Percentiles rank a stretch among this genome's conserved stretches.
Conservation (phyloP, 2,329 filamentous ascomycete species). For the Xylariaceae sp. region DNA sequence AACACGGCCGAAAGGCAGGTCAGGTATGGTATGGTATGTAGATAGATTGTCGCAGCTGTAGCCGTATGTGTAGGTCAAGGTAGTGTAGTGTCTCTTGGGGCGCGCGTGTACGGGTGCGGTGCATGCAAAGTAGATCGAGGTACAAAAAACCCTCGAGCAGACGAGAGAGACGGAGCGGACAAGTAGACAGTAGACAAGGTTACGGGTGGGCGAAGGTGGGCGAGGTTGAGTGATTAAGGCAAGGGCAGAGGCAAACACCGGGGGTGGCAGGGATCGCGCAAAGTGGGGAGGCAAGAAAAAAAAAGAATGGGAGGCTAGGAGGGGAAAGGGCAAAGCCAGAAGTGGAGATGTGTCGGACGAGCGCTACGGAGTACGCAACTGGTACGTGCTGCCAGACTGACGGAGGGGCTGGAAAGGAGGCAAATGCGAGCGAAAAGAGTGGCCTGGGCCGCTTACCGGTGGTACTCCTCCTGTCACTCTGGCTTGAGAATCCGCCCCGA, state of each 20-base stretch:
- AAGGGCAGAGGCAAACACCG: slow-evolving; percentile 14
- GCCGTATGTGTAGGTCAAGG: no score
- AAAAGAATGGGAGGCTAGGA: slow-evolving; percentile 7
- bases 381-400: neutral
- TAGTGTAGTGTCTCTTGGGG: slow-evolving; percentile 12
- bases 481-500: neutral
- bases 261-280: slow-evolving; percentile 7
- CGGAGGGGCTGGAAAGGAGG: slow-evolving; percentile 2
- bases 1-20: neutral
- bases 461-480: neutral
- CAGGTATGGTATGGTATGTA: neutral
- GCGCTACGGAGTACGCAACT: neutral
- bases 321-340: neutral
- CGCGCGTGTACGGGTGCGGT: slow-evolving; percentile 20
- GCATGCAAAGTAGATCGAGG: slow-evolving; percentile 24
- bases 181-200: slow-evolving; percentile 20
- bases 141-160: slow-evolving; percentile 17
- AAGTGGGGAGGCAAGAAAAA: slow-evolving; percentile 2
- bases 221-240: slow-evolving; percentile 16
- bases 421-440: neutral
- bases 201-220: slow-evolving; percentile 13
- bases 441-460: slow-evolving; percentile 10
- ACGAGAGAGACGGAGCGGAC: slow-evolving; percentile 21
- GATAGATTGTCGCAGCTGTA: slow-evolving; percentile 7
- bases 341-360: neutral